Percentiles rank a stretch among this genome's conserved stretches.
These are phyloP conservation scores for Volvox reticuliferus DNA, from an alignment of 139 green algal species.

Conservation along the genomic window DNA sequence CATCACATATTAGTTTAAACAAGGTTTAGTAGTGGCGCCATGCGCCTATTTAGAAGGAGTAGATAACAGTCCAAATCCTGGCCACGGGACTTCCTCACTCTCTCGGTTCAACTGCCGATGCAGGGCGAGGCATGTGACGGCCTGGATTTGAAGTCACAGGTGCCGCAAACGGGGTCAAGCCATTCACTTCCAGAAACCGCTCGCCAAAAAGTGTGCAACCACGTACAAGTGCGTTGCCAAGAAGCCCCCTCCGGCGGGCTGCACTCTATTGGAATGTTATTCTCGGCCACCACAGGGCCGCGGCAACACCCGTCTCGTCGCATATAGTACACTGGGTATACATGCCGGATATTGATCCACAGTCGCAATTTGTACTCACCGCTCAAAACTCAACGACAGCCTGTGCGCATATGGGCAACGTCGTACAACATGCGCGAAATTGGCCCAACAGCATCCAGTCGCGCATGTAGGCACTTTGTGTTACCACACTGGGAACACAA, in stretches of 20 bases:
- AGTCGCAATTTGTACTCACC: neutral
- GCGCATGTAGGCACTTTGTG: neutral
- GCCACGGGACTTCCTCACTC: too few relatives aligned
- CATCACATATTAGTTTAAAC: too few relatives aligned
- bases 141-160: too few relatives aligned
- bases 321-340: constrained; percentile 6
- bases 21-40: too few relatives aligned
- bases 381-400: neutral
- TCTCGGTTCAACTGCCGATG: too few relatives aligned
- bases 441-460: neutral
- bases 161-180: neutral
- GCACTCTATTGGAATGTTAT: neutral
- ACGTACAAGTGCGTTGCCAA: neutral
- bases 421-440: neutral
- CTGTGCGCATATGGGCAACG: neutral
- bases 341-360: neutral
- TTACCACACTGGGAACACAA: neutral
- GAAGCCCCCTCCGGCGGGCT: neutral
- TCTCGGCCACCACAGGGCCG: neutral
- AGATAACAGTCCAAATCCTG: too few relatives aligned
- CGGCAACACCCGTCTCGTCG: neutral
- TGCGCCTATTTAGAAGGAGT: too few relatives aligned
- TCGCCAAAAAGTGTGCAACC: constrained; percentile 21
- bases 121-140: too few relatives aligned
- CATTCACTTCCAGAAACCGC: neutral